Base-by-base conservation (phyloP, 2,329 filamentous ascomycete species). In the Penicillium digitatum region DNA sequence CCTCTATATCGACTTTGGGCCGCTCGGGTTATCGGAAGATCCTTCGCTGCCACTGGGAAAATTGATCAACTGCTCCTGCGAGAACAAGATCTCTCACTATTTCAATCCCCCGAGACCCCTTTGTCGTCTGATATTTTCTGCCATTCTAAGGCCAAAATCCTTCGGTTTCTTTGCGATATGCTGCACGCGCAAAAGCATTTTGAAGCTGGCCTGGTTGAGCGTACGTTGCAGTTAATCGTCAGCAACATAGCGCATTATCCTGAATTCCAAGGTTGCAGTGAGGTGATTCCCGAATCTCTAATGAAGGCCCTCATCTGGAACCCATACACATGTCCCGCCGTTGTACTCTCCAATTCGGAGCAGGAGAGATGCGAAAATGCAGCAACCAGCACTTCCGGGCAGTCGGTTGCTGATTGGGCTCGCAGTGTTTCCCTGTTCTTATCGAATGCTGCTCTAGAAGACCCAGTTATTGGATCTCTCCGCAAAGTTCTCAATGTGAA, bases 1-100 rank as follows among this genome's bases (percentile, higher is more conserved):
- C 76, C 82, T 26, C 81, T 84, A 16, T 96, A 94, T 69, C 76
- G 90, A 0, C 77, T 89, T 1, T 99, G 95, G 95, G 88, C 89
- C 42, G 92, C 89, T 3, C 83, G 87, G 59, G 87, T 92, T 2
- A 79, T 97, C 42, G 94, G 95, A 8, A 84, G 90, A 68, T 87
- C 90, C 0, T 97, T 92, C 72, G 86, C 87, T 37, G 82, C 88
- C 16, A 89, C 85, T 27, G 91, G 91, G 1, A 79, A 84, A 52
- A 61, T 85, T 78, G 63, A 74, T 71, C 59, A 79, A 72, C 63
- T 72, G 74, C 51, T 79, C 74, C 45, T 78, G 68, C 62, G 79
- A 54, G 73, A 78, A 49, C 73, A 76, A 42, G 67, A 71, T 24
- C 57, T 63, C 20, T 55, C 50, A 2, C 46, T 72, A 1, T 69